These are phyloP conservation scores for Fusarium annulatum DNA, from an alignment of 2,329 filamentous ascomycete species.

Conservation along the genomic window DNA sequence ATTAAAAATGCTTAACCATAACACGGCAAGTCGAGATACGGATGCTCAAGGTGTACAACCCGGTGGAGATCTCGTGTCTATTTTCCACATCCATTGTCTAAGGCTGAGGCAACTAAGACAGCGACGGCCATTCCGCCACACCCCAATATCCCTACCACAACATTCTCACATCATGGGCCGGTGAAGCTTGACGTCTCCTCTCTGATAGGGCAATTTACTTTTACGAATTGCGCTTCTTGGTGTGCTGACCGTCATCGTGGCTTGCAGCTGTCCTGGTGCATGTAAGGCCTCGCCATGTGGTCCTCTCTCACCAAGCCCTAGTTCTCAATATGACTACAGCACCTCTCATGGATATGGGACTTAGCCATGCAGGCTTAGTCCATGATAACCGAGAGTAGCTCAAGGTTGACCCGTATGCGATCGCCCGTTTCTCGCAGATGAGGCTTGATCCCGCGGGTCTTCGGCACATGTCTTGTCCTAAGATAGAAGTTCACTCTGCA, in stretches of 20 bases:
- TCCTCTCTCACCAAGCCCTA: slow-evolving; percentile 8
- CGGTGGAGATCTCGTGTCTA: slow-evolving; percentile 13
- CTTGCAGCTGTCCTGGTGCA: slow-evolving; percentile 29
- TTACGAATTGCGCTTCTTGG: slow-evolving; percentile 9
- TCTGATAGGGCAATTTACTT: slow-evolving; percentile 14
- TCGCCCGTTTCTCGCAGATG: slow-evolving; percentile 6
- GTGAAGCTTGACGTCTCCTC: background rate
- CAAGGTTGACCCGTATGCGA: slow-evolving; percentile 7
- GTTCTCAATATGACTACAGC: slow-evolving; percentile 12
- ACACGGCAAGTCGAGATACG: background rate
- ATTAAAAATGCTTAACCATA: background rate
- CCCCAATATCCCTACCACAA: slow-evolving; percentile 1
- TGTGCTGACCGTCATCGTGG: slow-evolving; percentile 28
- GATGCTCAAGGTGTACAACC: background rate
- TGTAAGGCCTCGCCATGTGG: slow-evolving; percentile 28
- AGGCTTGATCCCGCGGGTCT: slow-evolving; percentile 24
- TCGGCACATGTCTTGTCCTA: slow-evolving; percentile 23
- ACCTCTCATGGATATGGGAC: slow-evolving; percentile 4
- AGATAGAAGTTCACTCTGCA: background rate
- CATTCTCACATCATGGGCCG: background rate
- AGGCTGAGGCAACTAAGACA: slow-evolving; percentile 12
- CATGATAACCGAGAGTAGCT: slow-evolving; percentile 1
- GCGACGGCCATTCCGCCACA: slow-evolving; percentile 1
- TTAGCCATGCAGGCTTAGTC: slow-evolving; percentile 6
- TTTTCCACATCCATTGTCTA: slow-evolving; percentile 4